Evolutionary conservation across 768 basidiomycete species (phyloP), one percentile per base, ranked within the genome.

Genomic region (Boletus subcaerulescens): DNA sequence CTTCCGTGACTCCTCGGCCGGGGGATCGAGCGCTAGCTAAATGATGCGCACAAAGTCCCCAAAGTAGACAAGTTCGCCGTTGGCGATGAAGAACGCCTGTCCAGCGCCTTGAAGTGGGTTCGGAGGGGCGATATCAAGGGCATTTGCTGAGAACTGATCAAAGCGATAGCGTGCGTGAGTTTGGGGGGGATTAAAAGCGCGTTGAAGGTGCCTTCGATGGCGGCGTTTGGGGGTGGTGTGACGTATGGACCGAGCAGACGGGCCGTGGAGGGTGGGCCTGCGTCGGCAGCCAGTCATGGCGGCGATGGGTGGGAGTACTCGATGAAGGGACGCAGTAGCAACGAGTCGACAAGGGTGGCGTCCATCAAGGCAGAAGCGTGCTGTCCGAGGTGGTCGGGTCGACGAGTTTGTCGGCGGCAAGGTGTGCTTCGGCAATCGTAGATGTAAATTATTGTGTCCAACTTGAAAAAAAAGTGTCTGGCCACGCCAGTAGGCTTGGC

Each of bases 1-100:
- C 62, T 81, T 79, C 58, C 76, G 22, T 3, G 22, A 76, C 8
- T 58, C 57, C 13, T 65, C 65, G 2, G 70, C 72, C n/a, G 74
- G 70, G 45, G 76, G 74, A 65, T 84, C 83, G 51, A 90, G 78
- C 20, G 79, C 77, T 29, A 78, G 73, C 93, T 92, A 98, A 17
- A 97, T 73, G 3, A 80, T 72, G 7, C 92, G 81, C 31, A 86
- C 79, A 65, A 96, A 86, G 73, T 97, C 94, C 96, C 96, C 98
- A 76, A 98, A 98, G 72, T 91, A 91, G 52, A 86, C 80, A 94
- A 95, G 22, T 68, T 98, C 95, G 58, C 94, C 93, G 66, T 98
- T 98, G 53, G 94, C 94, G 73, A 99, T 91, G 79, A 93, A 96
- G 77, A 94, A n/a, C n/a, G n/a, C n/a, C 69, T 98, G 91, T 0